These are phyloP conservation scores for Cystobasidium onofrii DNA, from an alignment of 768 basidiomycete genomes.

Conservation along the genomic window DNA sequence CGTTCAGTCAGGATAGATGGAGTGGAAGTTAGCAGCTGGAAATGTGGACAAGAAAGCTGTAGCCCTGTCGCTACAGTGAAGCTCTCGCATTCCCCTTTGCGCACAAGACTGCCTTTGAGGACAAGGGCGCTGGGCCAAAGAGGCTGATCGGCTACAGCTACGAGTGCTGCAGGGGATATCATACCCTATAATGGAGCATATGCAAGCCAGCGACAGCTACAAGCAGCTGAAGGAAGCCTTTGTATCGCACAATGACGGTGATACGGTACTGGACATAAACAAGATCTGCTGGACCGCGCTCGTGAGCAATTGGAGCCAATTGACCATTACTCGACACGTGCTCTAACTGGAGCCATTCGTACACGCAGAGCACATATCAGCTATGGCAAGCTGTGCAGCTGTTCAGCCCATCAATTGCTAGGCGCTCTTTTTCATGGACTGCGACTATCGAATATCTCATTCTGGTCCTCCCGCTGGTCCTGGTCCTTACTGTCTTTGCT, in stretches of 20 bases:
- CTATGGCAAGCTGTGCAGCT: constrained; percentile 59
- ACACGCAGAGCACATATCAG: constrained; percentile 58
- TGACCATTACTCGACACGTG: not conserved
- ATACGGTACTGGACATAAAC: constrained; percentile 62
- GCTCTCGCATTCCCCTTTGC: no score
- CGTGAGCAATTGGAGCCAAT: constrained; percentile 46
- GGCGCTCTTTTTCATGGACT: constrained; percentile 38
- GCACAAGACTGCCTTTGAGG: no score
- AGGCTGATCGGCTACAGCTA: no score
- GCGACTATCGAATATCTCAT: constrained; percentile 56
- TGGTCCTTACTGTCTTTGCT: constrained; percentile 71
- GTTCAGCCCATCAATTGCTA: constrained; percentile 46
- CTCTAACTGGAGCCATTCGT: not conserved
- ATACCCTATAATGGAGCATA: not conserved
- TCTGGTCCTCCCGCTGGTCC: constrained; percentile 66
- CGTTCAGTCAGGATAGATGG: no score
- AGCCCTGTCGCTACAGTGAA: no score
- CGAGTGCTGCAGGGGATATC: no score
- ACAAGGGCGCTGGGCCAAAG: no score
- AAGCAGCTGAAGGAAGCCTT: constrained; percentile 74
- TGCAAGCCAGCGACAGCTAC: constrained; percentile 49
- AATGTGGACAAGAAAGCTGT: no score
- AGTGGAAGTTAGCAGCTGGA: no score
- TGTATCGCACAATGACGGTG: constrained; percentile 65
- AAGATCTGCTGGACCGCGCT: constrained; percentile 58